A percentile compares a stretch with the other conserved stretches of the same genome.
Conservation (phyloP, 306 rosid species). For the Datisca glomerata region DNA sequence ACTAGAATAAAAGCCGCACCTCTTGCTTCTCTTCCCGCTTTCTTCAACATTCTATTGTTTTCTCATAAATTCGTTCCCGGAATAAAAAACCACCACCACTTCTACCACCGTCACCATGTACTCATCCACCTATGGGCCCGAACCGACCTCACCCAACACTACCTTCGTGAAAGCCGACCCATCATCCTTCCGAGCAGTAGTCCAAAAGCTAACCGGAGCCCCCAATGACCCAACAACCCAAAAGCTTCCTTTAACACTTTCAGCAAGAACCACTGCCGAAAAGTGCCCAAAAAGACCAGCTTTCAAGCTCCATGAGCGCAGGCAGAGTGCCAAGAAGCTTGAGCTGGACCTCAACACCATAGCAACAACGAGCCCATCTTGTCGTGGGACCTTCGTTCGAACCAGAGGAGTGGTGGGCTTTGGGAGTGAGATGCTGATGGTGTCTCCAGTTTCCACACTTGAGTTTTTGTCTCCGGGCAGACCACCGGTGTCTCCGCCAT, state of each 20-base stretch:
- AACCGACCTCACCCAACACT: slow-evolving; percentile 58
- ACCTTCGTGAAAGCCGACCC: slow-evolving; percentile 85
- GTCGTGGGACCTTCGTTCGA: too few species aligned
- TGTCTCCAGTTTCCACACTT: slow-evolving; percentile 73
- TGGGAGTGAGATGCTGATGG: slow-evolving; percentile 16
- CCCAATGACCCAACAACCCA: slow-evolving; percentile 42
- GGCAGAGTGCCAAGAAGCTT: slow-evolving; percentile 48
- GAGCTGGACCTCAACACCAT: slow-evolving; percentile 35
- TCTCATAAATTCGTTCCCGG: slow-evolving; percentile 1
- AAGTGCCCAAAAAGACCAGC: slow-evolving; percentile 37
- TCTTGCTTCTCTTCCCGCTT: slow-evolving; percentile 28
- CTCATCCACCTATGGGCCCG: slow-evolving; percentile 28
- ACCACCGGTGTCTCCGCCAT: slow-evolving; percentile 44
- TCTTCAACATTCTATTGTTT: slow-evolving; percentile 4
- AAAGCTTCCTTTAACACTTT: slow-evolving; percentile 53
- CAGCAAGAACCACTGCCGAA: slow-evolving; percentile 26
- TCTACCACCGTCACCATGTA: slow-evolving; percentile 17
- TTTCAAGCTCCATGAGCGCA: slow-evolving; percentile 83
- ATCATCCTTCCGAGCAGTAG: slow-evolving; percentile 62
- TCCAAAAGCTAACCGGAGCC: slow-evolving; percentile 83
- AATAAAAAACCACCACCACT: too few species aligned
- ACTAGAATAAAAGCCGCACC: slow-evolving; percentile 17
- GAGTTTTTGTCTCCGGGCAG: slow-evolving; percentile 58
- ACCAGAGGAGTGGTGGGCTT: slow-evolving; percentile 2
- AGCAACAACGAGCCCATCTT: slow-evolving; percentile 3